Evolutionary conservation across 495 filamentous ascomycete genomes (phyloP).

Genomic region (Bacidia gigantensis): DNA sequence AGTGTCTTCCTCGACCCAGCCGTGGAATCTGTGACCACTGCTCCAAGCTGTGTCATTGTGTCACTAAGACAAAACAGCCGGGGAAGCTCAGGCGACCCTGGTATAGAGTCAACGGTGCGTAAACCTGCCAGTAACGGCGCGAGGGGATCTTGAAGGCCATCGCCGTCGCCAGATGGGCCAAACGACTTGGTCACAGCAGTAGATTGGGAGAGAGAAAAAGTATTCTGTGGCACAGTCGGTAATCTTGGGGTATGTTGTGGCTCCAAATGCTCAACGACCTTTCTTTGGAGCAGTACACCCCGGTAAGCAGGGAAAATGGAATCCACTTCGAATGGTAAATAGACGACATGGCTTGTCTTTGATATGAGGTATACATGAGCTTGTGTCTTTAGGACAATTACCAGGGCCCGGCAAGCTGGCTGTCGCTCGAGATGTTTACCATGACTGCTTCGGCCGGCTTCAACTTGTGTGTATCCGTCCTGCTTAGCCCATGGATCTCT

Average conservation of each 20-base stretch:
- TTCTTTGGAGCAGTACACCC: conserved; percentile 76
- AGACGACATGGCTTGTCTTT: conserved; percentile 76
- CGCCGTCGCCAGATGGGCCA: neutral
- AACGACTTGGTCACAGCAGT: neutral
- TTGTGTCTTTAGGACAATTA: conserved; percentile 84
- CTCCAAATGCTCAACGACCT: conserved; percentile 31
- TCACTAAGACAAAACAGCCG: conserved; percentile 75
- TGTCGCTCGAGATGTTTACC: too few relatives aligned
- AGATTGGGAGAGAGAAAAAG: conserved; percentile 56
- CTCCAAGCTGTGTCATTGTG: conserved; percentile 72
- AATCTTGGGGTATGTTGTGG: conserved; percentile 21
- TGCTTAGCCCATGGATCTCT: neutral
- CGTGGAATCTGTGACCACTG: conserved; percentile 48
- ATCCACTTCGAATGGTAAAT: conserved; percentile 90
- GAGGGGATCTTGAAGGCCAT: neutral
- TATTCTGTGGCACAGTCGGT: conserved; percentile 53
- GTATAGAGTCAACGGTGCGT: too few relatives aligned
- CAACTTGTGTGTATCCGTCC: neutral
- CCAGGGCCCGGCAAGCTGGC: conserved; percentile 44
- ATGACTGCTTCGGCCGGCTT: too few relatives aligned
- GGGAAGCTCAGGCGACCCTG: conserved; percentile 43
- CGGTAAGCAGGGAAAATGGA: conserved; percentile 66
- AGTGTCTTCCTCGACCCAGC: conserved; percentile 3
- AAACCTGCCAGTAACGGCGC: neutral
- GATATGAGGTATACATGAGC: conserved; percentile 87